phyloP scores from a whole-genome alignment of 2,329 filamentous ascomycete species.

The Fusarium paranaense region DNA sequence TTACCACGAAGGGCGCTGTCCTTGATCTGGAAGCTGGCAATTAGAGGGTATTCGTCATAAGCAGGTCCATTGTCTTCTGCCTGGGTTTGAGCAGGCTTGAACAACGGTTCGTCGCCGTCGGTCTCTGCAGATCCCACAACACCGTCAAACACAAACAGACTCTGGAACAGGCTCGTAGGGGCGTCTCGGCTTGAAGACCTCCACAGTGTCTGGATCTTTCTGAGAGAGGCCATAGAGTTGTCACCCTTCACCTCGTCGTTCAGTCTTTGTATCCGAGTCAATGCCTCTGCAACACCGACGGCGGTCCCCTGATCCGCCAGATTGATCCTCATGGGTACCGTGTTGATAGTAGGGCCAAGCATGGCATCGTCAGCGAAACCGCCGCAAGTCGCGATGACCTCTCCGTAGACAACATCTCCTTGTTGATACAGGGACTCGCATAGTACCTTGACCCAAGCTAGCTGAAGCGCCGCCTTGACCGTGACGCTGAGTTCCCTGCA shows the following conservation, averaged over 20 bases:
- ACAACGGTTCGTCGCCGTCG: background rate
- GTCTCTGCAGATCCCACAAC: background rate
- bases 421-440: background rate
- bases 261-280: background rate
- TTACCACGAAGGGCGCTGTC: slow-evolving; percentile 7
- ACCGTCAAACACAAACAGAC: slow-evolving; percentile 25
- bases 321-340: background rate
- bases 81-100: background rate
- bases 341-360: slow-evolving; percentile 4
- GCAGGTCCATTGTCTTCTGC: background rate
- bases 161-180: slow-evolving; percentile 14
- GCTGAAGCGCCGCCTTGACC: slow-evolving; percentile 3
- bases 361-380: background rate
- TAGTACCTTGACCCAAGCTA: slow-evolving; percentile 15
- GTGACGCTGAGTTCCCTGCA: slow-evolving; percentile 5
- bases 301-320: background rate
- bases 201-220: slow-evolving; percentile 18
- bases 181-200: background rate
- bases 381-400: background rate
- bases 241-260: slow-evolving; percentile 2
- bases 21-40: slow-evolving; percentile 24
- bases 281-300: background rate
- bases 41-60: slow-evolving; percentile 25
- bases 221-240: slow-evolving; percentile 21
- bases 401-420: background rate